Evolutionary conservation across 2,329 filamentous ascomycete species (phyloP).

Genomic region (Sporothrix curviconia): DNA sequence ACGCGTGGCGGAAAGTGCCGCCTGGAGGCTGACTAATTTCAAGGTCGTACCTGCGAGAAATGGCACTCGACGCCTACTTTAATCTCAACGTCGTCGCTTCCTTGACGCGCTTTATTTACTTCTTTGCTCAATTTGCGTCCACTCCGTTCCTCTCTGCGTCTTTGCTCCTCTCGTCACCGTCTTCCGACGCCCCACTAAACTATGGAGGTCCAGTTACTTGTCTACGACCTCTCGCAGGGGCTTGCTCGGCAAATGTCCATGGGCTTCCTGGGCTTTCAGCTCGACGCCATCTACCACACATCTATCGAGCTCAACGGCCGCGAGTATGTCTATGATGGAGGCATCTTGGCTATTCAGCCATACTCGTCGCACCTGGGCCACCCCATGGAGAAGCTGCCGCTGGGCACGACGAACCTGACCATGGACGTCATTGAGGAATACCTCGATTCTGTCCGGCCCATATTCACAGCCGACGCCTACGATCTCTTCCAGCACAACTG

Average conservation of each 20-base stretch:
- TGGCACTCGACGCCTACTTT: not conserved
- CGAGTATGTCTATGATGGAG: conserved; percentile 87
- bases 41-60: not conserved
- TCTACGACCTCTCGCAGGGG: conserved; percentile 70
- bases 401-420: conserved; percentile 73
- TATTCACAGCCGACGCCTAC: conserved; percentile 84
- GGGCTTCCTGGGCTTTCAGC: conserved; percentile 49
- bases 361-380: conserved; percentile 80
- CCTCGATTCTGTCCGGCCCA: conserved; percentile 70
- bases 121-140: not conserved
- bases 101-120: not conserved
- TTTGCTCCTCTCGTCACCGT: not conserved
- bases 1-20: not conserved
- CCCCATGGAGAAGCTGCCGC: conserved; percentile 66
- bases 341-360: conserved; percentile 73
- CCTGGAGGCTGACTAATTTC: conserved; percentile 1
- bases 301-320: conserved; percentile 76
- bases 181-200: not conserved
- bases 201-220: conserved; percentile 72
- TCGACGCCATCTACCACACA: conserved; percentile 94
- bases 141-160: not conserved
- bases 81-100: not conserved
- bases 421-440: conserved; percentile 81
- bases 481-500: conserved; percentile 89
- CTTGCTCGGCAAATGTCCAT: conserved; percentile 49